Evolutionary conservation across 345 rosid species (phyloP).

Genomic region (Eucalyptus paniculata): DNA sequence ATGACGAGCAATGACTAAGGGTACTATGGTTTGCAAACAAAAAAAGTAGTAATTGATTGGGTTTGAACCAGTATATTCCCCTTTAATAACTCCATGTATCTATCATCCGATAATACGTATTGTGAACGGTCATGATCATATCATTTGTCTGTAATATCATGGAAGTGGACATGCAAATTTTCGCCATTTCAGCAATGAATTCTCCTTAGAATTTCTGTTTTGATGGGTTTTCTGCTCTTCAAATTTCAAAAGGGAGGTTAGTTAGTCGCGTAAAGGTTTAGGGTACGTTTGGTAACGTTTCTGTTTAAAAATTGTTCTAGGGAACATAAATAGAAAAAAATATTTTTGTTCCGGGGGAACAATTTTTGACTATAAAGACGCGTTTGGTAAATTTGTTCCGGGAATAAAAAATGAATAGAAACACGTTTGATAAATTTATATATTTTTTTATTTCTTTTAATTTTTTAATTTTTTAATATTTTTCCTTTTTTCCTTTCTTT

Average conservation of each 20-base stretch:
- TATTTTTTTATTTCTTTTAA: no score
- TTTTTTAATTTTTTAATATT: no score
- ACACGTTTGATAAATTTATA: no score
- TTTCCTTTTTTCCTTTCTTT: no score
- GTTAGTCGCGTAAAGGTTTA: neutral
- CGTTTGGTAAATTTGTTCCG: no score
- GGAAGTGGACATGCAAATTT: neutral
- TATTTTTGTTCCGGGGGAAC: fast-evolving
- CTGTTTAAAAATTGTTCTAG: no score
- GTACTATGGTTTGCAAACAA: neutral
- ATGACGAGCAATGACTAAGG: neutral
- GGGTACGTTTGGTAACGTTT: neutral
- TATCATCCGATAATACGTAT: neutral
- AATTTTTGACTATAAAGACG: no score
- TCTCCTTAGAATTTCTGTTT: neutral
- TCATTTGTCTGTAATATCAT: neutral
- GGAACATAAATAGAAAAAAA: no score
- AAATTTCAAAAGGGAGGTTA: neutral
- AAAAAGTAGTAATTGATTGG: neutral
- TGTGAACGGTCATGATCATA: neutral
- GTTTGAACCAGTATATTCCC: neutral
- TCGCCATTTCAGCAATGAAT: neutral
- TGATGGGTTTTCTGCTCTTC: neutral
- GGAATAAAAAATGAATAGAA: no score
- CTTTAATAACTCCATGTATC: neutral